phyloP scores from a whole-genome alignment of 2,329 filamentous ascomycete genomes.

The Pyricularia pennisetigena region DNA sequence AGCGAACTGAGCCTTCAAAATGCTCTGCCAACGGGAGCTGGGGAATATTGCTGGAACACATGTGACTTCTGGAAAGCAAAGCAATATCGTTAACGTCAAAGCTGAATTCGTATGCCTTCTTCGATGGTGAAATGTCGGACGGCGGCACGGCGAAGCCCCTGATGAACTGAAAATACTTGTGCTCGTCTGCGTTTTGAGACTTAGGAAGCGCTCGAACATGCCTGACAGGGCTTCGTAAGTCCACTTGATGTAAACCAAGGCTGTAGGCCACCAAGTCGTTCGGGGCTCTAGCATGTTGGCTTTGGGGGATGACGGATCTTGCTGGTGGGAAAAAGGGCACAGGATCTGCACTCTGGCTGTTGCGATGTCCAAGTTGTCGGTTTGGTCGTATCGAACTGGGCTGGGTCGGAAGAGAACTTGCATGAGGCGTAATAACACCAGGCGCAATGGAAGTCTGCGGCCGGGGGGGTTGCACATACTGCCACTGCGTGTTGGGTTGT shows the following conservation, averaged over 20 bases:
- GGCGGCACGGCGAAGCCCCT: constrained; percentile 41
- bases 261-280: constrained; percentile 30
- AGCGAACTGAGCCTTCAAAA: constrained; percentile 44
- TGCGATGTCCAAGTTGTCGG: not conserved
- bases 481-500: not conserved
- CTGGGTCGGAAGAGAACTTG: not conserved
- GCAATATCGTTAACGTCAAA: constrained; percentile 34
- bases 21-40: constrained; percentile 26
- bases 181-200: constrained; percentile 8
- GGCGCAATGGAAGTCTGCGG: not conserved
- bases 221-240: constrained; percentile 36
- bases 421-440: not conserved
- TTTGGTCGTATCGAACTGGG: constrained; percentile 1
- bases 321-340: constrained; percentile 12
- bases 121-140: constrained; percentile 19
- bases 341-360: not conserved
- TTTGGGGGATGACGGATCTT: constrained; percentile 13
- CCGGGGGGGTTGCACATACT: not conserved
- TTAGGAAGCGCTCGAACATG: constrained; percentile 16
- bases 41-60: constrained; percentile 11
- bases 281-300: constrained; percentile 30
- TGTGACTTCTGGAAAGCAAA: constrained; percentile 17
- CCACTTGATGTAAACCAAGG: constrained; percentile 35
- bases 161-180: constrained; percentile 48
- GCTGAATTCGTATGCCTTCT: constrained; percentile 28